phyloP scores from a whole-genome alignment of 2,329 filamentous ascomycete genomes.

The Talaromyces sp. region DNA sequence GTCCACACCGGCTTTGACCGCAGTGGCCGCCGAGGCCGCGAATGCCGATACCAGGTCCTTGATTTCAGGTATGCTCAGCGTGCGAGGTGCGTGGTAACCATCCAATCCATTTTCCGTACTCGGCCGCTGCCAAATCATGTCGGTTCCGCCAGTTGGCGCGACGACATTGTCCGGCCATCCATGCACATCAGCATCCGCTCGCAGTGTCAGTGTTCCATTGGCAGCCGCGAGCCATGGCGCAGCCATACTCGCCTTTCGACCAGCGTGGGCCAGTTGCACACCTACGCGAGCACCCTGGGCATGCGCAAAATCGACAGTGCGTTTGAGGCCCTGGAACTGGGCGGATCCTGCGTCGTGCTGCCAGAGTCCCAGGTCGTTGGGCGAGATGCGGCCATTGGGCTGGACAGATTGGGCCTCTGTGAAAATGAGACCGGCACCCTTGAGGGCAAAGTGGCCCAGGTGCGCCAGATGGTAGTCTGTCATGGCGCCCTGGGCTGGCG shows the following conservation, averaged over 20 bases:
- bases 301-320: conserved; percentile 70
- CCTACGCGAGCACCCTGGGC: conserved; percentile 70
- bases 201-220: conserved; percentile 13
- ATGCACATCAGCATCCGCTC: conserved; percentile 44
- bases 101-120: conserved; percentile 37
- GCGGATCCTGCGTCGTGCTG: conserved; percentile 58
- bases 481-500: conserved; percentile 52
- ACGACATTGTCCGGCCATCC: conserved; percentile 50
- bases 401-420: conserved; percentile 73
- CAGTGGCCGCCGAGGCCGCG: conserved; percentile 50
- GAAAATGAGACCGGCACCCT: conserved; percentile 66
- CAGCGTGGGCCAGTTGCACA: conserved; percentile 77
- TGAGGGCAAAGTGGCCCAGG: conserved; percentile 67
- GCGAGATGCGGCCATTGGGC: conserved; percentile 73
- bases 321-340: conserved; percentile 63
- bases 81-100: conserved; percentile 55
- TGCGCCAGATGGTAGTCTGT: conserved; percentile 79
- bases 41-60: conserved; percentile 56
- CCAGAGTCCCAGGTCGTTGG: conserved; percentile 62
- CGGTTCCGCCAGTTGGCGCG: conserved; percentile 33
- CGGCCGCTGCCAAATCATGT: conserved; percentile 55
- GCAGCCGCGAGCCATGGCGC: conserved; percentile 40
- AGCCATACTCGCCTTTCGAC: conserved; percentile 54
- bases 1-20: conserved; percentile 66
- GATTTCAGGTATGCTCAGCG: conserved; percentile 63